A percentile compares a stretch with the other conserved stretches of the same genome.
These are phyloP conservation scores for Lippia alba DNA, from an alignment of 305 asterid species.

Conservation along the genomic window DNA sequence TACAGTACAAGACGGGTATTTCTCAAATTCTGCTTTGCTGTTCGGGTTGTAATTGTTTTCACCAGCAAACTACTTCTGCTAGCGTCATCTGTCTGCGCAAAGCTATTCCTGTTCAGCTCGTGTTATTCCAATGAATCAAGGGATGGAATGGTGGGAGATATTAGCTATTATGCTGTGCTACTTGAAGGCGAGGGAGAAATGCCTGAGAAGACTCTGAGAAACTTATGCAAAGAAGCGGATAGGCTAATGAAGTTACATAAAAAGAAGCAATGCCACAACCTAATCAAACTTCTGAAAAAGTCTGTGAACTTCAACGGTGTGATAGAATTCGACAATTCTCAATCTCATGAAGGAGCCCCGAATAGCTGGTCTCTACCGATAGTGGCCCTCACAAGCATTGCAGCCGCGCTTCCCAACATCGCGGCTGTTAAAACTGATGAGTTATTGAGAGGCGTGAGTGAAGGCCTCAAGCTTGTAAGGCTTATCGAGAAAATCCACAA, in stretches of 20 bases:
- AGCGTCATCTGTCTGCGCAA: constrained; percentile 11
- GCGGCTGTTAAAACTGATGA: neutral
- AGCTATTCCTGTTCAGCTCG: constrained; percentile 10
- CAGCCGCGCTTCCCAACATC: neutral
- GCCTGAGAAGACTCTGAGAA: neutral
- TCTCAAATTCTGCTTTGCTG: constrained; percentile 33
- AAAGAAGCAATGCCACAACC: neutral
- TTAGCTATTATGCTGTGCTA: neutral
- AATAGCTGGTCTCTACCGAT: neutral
- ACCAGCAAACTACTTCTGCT: constrained; percentile 36
- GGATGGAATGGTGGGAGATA: neutral
- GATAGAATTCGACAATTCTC: neutral
- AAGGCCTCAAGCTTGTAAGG: neutral
- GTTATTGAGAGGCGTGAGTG: neutral
- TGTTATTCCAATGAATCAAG: neutral
- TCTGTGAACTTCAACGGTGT: neutral
- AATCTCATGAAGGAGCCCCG: neutral
- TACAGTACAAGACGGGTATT: constrained; percentile 31
- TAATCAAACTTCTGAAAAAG: neutral
- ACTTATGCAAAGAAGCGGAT: neutral
- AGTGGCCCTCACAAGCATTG: neutral
- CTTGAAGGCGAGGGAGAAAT: neutral
- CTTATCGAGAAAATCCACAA: neutral
- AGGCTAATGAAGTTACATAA: neutral
- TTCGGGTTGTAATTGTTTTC: constrained; percentile 36